Base-by-base conservation (phyloP, 129 eudicot species). In the Gnaphalium uliginosum region DNA sequence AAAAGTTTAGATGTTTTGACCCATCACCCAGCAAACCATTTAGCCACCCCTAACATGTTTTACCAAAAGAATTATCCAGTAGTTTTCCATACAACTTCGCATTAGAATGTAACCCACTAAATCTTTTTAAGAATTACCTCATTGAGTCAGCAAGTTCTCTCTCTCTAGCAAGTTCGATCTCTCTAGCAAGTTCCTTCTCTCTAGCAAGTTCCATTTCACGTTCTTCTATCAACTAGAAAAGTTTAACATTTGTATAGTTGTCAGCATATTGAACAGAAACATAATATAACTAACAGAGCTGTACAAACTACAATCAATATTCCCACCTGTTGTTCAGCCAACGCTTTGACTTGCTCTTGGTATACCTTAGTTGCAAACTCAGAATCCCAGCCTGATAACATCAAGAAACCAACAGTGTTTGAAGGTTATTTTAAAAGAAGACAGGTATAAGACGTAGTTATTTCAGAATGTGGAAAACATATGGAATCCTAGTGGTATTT, bases 351-450 rank as follows among this genome's bases (percentile, higher is more conserved):
- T 86, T 95, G 96, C 61, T 95, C 96, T 54, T 86, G 86, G 83
- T 95, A 95, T 30, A 83, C 96, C 76, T 83, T 86, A 69, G 99
- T 89, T 56, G 99, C 99, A 81, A 89, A 89, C 74, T 91, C 99
- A 53, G 99, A 72, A 95, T 95, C 96, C 99, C 99, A 95, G 4
- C 87, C 99, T 95, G 82, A 68, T n/a, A 82, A 76, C 21, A 76
- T 59, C 59, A 68, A 18, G 9, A 81, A 71, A 29, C 11, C 66
- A 39, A 74, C 61, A 1, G 50, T 5, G 81, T 41, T 50, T 41
- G 22, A 78, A 22, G 24, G 32, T 50, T 9, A 66, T 65, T 37
- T 7, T 56, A 1, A 33, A 54, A 32, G 5, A 53, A 57, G 9
- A 43, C 37, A 17, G 6, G 25, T n/a, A 66, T 8, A 23, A 33